Evolutionary conservation across 257 asterid genomes (phyloP), one percentile per base, ranked within the genome.

Genomic region (Solanum rostratum): DNA sequence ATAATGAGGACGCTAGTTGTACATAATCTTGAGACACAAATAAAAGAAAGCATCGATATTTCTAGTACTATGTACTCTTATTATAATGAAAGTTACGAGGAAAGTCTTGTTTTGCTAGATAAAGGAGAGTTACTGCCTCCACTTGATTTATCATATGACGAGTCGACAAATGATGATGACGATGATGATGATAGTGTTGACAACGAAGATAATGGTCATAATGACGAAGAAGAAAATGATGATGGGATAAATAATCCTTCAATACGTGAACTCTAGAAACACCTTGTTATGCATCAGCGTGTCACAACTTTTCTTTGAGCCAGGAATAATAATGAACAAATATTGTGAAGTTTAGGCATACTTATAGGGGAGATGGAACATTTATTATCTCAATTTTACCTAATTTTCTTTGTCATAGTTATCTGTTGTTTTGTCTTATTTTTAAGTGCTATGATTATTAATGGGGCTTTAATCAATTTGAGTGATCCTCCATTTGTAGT

Each of bases 61-160:
- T 12, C 0, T 65, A n/a, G 73, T 18, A 29, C 71, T 63, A 15
- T 14, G 11, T 63, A 63, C 43, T 63, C 71, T 63, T 29, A 27
- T 29, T 1, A 62, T 62, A 5, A 4, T 30, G 79, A 49, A 53
- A 27, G 49, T 43, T 74, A 74, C 20, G 14, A 55, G 24, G 80
- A 86, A 79, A 82, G 81, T 65, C 86, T 86, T 29, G 80, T 76
- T 73, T 78, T 86, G 83, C 52, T 84, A 6, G n/a, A n/a, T n/a
- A n/a, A n/a, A 80, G 88, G 91, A 6, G 83, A 69, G 65, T 85
- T 65, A 84, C 85, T 74, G 22, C 27, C 83, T 27, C 79, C 29
- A 69, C 0, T n/a, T 43, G 79, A 80, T 1, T 43, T 55, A 55
- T 24, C 83, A 50, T 82, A n/a, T 27, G 87, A 50, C 19, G 60